These are phyloP conservation scores for Arthrocladium fulminans DNA, from an alignment of 2,329 filamentous ascomycete species.

Conservation along the genomic window DNA sequence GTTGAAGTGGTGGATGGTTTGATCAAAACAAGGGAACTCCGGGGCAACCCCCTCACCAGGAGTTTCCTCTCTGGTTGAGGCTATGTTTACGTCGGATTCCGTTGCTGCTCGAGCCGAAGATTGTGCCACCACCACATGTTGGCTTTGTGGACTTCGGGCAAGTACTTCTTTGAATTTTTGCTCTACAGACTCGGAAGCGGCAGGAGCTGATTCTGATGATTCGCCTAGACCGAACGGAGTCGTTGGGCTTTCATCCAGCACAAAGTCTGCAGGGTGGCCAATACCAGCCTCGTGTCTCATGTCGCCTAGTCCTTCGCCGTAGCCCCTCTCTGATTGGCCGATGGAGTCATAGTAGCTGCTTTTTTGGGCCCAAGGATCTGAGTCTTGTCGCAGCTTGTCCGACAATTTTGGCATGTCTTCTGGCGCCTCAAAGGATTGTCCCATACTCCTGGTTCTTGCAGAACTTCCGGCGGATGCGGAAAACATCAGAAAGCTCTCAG, in stretches of 20 bases:
- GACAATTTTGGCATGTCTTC: not conserved
- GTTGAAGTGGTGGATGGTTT: conserved; percentile 5
- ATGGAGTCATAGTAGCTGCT: conserved; percentile 10
- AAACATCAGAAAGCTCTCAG: conserved; percentile 56
- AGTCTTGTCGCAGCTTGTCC: not conserved
- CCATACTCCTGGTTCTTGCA: conserved; percentile 43
- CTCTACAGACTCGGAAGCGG: conserved; percentile 2
- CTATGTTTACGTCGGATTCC: not conserved
- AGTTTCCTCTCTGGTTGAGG: not conserved
- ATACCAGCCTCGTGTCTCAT: not conserved
- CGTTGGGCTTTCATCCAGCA: conserved; percentile 6
- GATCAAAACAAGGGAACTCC: not conserved
- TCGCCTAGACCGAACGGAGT: conserved; percentile 1
- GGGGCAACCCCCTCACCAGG: not conserved
- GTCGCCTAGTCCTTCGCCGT: not conserved
- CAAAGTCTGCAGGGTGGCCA: not conserved
- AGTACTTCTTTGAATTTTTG: conserved; percentile 2
- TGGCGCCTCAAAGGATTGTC: conserved; percentile 38
- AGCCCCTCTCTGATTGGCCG: not conserved
- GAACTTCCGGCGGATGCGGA: conserved; percentile 53
- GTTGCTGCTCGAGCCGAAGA: not conserved
- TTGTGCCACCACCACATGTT: not conserved
- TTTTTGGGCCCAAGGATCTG: conserved; percentile 8
- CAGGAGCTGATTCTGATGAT: not conserved
- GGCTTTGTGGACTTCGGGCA: not conserved